Base-by-base conservation (phyloP, 768 basidiomycete genomes). In the Russula olivacea region DNA sequence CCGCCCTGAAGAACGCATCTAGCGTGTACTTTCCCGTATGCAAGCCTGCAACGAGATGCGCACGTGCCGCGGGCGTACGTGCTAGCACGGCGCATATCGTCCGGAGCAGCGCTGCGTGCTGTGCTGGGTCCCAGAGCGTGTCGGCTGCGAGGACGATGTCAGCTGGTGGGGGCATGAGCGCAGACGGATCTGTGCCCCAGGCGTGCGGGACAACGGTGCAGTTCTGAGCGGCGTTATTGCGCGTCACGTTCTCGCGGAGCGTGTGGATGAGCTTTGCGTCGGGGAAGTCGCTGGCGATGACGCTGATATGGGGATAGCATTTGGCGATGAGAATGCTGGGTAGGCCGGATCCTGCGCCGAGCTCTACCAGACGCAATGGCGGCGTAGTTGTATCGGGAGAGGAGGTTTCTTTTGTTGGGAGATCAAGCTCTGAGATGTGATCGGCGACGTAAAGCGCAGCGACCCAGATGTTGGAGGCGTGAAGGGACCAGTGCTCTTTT, bases 11-110 rank as follows among this genome's bases (percentile, higher is more conserved):
- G 72, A 89, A 89, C 8, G 83, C 75, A 58, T 84, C 78, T 34
- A 91, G 78, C 1, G 87, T 84, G 68, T 88, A 90, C 54, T 86
- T 76, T 3, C 88, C 90, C 0, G 89, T 91, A 68, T 91, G 89
- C 56, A 91, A 68, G 0, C 89, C 89, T 2, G 86, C 86, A 9
- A 91, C 79, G n/a, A 91, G 69, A 69, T 89, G 80, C 53, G 83
- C 70, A 11, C 87, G 81, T 34, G 88, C 75, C 43, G 74, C 64
- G 1, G 72, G 59, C 11, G 74, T 70, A 55, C 70, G 79, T 54
- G 73, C 75, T 38, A 90, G 76, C 19, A 81, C 81, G 63, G 67
- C 60, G 49, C 73, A 73, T 17, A 91, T 74, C 4, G 86, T 79
- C 6, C 78, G 71, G 41, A 88, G 72, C 58, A 89, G 83, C 11